Evolutionary conservation across 768 basidiomycete species (phyloP), one percentile per base, ranked within the genome.

Genomic region (Leccinum variicolor): DNA sequence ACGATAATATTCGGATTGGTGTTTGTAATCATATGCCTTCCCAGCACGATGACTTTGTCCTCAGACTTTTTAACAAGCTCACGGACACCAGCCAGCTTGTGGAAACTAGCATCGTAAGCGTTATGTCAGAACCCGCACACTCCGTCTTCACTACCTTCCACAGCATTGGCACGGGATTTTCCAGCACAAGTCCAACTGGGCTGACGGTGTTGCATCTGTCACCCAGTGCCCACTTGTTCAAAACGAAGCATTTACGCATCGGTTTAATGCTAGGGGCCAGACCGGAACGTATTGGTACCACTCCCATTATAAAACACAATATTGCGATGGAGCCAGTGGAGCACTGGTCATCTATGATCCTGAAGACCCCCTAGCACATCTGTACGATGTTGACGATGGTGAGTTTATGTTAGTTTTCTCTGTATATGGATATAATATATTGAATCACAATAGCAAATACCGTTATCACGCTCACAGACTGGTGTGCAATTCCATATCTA

Each of bases 301-400:
- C 59, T 76, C 75, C 6, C 78, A 80, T 52, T 63, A 66, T 50
- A 33, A 34, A 4, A 71, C 61, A 6, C 79, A 80, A 61, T 69
- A 69, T 49, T 78, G 79, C 48, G 79, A 79, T 33, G 79, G 78
- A 14, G 63, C 80, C 50, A 72, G 79, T 17, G 78, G 79, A 3
- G 57, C 66, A 33, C 50, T 81, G n/a, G 71, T 81, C 4, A 71
- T 80, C 15, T 80, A 80, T 54, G 78, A 81, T 56, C 76, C 77
- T 2, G 15, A 67, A 6, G 80, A 81, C 58, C 80, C 80, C 28
- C 62, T 75, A 14, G 58, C 48, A 6, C 23, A 64, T 43, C 52
- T 80, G 21, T 81, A 81, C 31, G 79, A 80, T 53, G 73, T 81
- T 14, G 79, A 81, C 62, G 70, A 81, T 65, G 78, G 79, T 77